Evolutionary conservation across 306 rosid genomes (phyloP).

Genomic region (Erythrophleum fordii): DNA sequence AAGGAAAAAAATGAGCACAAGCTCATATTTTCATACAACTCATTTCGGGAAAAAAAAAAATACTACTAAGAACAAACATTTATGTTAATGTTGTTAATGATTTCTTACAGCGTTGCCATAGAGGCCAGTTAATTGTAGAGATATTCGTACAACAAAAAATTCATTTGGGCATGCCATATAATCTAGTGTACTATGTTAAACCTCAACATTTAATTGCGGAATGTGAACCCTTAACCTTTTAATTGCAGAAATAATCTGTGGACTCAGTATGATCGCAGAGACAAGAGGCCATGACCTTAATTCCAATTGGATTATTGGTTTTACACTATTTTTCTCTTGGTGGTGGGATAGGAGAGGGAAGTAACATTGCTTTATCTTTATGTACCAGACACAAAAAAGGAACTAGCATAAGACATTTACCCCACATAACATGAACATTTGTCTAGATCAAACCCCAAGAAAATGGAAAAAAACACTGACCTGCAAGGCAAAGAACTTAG

Average conservation of each 20-base stretch:
- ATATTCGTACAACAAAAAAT: background rate
- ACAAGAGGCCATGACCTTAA: background rate
- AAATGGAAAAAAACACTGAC: slow-evolving; percentile 55
- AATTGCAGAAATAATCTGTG: background rate
- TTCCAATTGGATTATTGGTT: background rate
- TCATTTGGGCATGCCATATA: background rate
- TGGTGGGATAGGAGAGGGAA: background rate
- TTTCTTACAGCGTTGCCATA: too few species aligned
- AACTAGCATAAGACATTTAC: background rate
- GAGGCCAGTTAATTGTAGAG: background rate
- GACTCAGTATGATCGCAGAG: background rate
- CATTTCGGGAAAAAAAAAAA: too few species aligned
- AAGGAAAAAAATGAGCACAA: too few species aligned
- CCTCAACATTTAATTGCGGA: background rate
- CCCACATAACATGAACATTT: background rate
- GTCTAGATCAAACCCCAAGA: background rate
- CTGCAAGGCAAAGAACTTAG: slow-evolving; percentile 99
- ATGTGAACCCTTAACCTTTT: background rate
- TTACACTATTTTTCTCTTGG: background rate
- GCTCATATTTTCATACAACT: too few species aligned
- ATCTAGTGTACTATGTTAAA: background rate
- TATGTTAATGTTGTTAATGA: too few species aligned
- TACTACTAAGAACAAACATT: too few species aligned
- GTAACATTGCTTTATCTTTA: background rate
- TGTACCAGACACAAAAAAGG: background rate